Percentiles rank a stretch among this genome's conserved stretches.
Evolutionary conservation across 805 yeast genomes (phyloP).

Genomic region (Saccharomycopsis fibuligera): DNA sequence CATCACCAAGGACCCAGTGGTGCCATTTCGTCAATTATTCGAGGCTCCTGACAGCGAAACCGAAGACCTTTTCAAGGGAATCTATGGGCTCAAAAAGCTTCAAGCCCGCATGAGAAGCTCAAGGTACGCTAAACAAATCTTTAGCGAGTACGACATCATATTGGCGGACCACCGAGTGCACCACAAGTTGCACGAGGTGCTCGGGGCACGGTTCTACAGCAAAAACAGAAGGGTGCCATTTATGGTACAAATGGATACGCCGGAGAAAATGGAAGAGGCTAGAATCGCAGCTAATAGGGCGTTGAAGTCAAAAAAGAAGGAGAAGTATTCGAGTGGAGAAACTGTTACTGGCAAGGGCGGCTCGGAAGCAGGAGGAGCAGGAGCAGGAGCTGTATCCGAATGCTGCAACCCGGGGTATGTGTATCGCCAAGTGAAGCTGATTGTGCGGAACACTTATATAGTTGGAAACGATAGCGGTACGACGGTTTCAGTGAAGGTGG

Average conservation of each 20-base stretch:
- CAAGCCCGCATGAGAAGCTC: conserved; percentile 40
- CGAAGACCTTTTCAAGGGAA: conserved; percentile 54
- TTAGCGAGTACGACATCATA: conserved; percentile 58
- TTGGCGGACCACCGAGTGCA: conserved; percentile 66
- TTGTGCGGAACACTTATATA: conserved; percentile 55
- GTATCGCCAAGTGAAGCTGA: conserved; percentile 55
- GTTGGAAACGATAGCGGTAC: conserved; percentile 55
- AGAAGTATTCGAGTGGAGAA: neutral
- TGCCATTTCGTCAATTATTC: conserved; percentile 45
- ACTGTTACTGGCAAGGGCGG: neutral
- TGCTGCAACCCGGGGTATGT: conserved; percentile 43
- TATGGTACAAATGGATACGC: conserved; percentile 50
- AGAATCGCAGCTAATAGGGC: conserved; percentile 24
- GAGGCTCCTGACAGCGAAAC: conserved; percentile 46
- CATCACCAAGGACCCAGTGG: conserved; percentile 69
- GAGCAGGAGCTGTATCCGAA: neutral
- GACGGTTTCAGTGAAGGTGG: conserved; percentile 54
- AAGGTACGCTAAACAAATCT: conserved; percentile 41
- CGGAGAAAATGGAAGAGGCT: conserved; percentile 20
- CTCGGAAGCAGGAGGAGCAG: too few species aligned
- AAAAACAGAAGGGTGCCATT: conserved; percentile 63
- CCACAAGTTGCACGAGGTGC: conserved; percentile 47
- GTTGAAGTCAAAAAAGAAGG: conserved; percentile 18
- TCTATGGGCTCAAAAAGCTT: conserved; percentile 53
- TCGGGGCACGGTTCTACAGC: conserved; percentile 57